Evolutionary conservation across 2,329 filamentous ascomycete genomes (phyloP).

Genomic region (Fusarium tuaranense): DNA sequence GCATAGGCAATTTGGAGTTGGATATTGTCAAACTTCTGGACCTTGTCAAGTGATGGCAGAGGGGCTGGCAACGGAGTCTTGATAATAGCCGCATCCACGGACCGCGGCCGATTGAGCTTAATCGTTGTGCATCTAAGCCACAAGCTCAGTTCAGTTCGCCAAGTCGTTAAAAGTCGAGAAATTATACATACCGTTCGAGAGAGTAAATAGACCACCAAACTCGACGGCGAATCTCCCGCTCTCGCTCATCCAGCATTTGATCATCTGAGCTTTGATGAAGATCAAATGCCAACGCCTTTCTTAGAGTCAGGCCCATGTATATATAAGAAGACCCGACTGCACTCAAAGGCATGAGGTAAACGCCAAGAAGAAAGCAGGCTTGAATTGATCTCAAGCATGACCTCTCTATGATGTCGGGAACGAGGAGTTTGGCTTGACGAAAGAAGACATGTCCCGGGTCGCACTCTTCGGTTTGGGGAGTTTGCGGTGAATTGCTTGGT

Average conservation of each 20-base stretch:
- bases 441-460: slow-evolving; percentile 49
- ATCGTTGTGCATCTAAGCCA: slow-evolving; percentile 35
- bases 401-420: slow-evolving; percentile 50
- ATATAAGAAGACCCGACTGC: slow-evolving; percentile 50
- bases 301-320: slow-evolving; percentile 46
- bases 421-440: slow-evolving; percentile 43
- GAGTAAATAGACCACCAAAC: slow-evolving; percentile 49
- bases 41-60: slow-evolving; percentile 28
- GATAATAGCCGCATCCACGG: slow-evolving; percentile 38
- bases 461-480: slow-evolving; percentile 1
- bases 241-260: slow-evolving; percentile 29
- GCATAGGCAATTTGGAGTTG: slow-evolving; percentile 48
- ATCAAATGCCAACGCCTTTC: slow-evolving; percentile 46
- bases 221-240: slow-evolving; percentile 38
- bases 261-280: slow-evolving; percentile 45
- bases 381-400: slow-evolving; percentile 49
- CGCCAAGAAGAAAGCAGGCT: slow-evolving; percentile 48
- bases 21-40: slow-evolving; percentile 49
- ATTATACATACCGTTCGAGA: slow-evolving; percentile 39
- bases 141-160: background rate
- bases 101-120: slow-evolving; percentile 43
- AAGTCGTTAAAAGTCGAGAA: rapidly evolving
- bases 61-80: slow-evolving; percentile 35
- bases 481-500: slow-evolving; percentile 23
- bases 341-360: slow-evolving; percentile 50